Conservation (phyloP, 129 eudicot species). For the Flaveria ramosissima region DNA sequence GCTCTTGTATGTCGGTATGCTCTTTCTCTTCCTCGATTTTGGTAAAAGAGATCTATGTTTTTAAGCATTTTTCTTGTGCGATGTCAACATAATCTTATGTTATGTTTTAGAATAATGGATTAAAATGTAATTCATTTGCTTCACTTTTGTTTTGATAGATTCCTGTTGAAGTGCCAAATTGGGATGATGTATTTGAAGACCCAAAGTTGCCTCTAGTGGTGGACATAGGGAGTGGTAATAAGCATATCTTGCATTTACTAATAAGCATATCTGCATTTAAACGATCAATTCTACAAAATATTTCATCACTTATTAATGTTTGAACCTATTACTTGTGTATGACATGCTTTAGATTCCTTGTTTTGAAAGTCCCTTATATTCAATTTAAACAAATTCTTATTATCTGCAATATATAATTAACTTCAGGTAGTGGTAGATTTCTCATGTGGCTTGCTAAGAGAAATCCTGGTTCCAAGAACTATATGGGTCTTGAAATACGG, state of each 20-base stretch:
- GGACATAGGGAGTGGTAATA: constrained; percentile 88
- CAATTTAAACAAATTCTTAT: constrained; percentile 7
- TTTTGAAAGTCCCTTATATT: neutral
- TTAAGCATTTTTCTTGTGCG: neutral
- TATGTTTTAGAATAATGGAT: constrained; percentile 13
- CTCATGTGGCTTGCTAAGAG: constrained; percentile 95
- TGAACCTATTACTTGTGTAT: neutral
- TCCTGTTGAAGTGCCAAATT: constrained; percentile 73
- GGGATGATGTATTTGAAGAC: constrained; percentile 78
- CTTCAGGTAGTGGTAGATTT: constrained; percentile 96
- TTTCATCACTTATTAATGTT: neutral
- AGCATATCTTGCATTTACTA: constrained; percentile 13
- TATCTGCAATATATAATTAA: constrained; percentile 5
- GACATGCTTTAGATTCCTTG: neutral
- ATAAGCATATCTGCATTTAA: neutral
- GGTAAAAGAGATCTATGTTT: constrained; percentile 5
- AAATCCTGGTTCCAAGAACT: constrained; percentile 63
- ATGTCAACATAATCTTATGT: constrained; percentile 2
- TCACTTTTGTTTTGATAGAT: constrained; percentile 44
- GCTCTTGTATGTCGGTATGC: constrained; percentile 33
- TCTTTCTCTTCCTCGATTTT: constrained; percentile 10
- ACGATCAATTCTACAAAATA: neutral
- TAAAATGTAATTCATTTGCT: neutral
- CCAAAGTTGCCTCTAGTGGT: constrained; percentile 85
- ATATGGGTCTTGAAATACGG: constrained; percentile 92